These are phyloP conservation scores for Cercis canadensis DNA, from an alignment of 306 rosid species.

Conservation along the genomic window DNA sequence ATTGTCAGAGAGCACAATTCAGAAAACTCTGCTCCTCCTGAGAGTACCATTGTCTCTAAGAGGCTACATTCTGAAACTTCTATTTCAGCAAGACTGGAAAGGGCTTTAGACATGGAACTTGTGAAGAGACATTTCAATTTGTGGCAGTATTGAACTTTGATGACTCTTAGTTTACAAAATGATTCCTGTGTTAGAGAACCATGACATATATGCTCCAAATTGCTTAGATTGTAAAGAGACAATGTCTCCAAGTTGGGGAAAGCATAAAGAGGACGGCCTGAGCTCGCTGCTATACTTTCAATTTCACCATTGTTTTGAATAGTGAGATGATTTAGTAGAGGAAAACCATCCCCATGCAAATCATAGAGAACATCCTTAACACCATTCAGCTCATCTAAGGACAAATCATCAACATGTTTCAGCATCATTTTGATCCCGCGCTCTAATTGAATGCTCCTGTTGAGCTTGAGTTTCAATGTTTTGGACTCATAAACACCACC, in stretches of 20 bases:
- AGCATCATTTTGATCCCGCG: constrained; percentile 27
- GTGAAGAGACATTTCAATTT: constrained; percentile 1
- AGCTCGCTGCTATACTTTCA: background rate
- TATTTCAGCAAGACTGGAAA: background rate
- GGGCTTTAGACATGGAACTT: background rate
- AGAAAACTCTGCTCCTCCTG: background rate
- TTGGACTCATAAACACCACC: background rate
- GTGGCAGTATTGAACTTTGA: background rate
- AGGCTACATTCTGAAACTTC: background rate
- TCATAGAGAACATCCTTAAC: background rate
- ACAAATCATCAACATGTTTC: constrained; percentile 33
- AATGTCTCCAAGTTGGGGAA: constrained; percentile 10
- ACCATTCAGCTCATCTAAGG: constrained; percentile 28
- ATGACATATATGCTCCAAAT: background rate
- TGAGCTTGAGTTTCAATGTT: constrained; percentile 29
- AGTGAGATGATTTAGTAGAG: constrained; percentile 26
- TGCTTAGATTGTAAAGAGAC: background rate
- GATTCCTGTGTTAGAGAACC: background rate
- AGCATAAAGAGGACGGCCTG: background rate
- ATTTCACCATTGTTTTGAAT: constrained; percentile 14
- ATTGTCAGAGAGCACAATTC: background rate
- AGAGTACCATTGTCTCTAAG: background rate
- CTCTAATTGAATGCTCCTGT: background rate
- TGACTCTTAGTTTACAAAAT: background rate
- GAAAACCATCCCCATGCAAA: constrained; percentile 10